A percentile compares a stretch with the other conserved stretches of the same genome.
Conservation (phyloP, 208 protist species). For the Leishmania tropica region DNA sequence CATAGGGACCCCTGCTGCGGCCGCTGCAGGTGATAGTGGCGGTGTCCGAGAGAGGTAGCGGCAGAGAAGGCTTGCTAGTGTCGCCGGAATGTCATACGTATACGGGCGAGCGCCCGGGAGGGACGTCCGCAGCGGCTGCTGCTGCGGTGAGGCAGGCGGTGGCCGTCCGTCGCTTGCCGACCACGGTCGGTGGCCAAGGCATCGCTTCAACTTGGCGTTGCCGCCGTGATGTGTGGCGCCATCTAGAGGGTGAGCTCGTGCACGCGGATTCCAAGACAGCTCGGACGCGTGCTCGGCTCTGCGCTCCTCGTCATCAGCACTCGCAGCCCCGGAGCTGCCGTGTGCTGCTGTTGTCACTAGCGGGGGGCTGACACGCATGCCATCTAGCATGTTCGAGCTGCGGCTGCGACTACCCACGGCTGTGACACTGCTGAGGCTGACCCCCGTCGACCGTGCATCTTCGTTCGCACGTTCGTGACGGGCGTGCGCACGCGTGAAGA, state of each 20-base stretch:
- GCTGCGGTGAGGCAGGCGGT: conserved; percentile 1
- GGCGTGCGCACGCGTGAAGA: not conserved
- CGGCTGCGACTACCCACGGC: not conserved
- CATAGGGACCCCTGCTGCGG: not conserved
- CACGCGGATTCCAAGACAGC: not conserved
- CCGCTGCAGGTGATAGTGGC: not conserved
- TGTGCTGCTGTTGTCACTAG: not conserved
- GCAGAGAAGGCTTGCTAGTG: conserved; percentile 11
- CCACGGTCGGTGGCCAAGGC: not conserved
- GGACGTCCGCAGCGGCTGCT: not conserved
- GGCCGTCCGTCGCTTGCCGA: not conserved
- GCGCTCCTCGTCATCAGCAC: not conserved
- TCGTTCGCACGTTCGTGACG: not conserved
- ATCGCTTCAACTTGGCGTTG: not conserved
- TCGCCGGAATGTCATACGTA: not conserved
- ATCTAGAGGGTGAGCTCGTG: not conserved
- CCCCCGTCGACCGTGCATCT: not conserved
- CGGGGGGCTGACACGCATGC: not conserved
- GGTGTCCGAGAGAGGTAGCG: conserved; percentile 7
- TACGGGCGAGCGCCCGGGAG: not conserved
- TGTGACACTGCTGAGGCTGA: conserved; percentile 8
- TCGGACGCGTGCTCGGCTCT: not conserved
- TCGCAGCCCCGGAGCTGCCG: not conserved
- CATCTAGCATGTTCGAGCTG: not conserved
- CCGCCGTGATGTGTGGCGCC: not conserved